Evolutionary conservation across 1,284 basidiomycete genomes (phyloP).

Genomic region (Peniophora sp.): DNA sequence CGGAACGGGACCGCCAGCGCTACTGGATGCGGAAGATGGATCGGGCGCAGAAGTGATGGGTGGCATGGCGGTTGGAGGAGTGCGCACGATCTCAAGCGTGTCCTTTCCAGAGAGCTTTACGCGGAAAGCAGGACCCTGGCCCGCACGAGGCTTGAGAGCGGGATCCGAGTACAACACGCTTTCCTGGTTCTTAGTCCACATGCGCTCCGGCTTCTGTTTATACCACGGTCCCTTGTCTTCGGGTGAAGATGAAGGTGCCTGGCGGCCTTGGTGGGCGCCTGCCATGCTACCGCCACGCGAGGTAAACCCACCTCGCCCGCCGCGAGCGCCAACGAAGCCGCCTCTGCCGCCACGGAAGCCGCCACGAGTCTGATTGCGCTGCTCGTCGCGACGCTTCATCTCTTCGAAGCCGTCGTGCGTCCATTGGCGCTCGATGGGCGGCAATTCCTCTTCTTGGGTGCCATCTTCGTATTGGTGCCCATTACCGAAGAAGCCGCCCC

Average conservation of each 20-base stretch:
- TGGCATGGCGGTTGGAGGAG: constrained; percentile 9
- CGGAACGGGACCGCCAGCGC: constrained; percentile 32
- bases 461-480: constrained; percentile 7
- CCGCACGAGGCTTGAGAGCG: constrained; percentile 45
- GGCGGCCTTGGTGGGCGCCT: constrained; percentile 16
- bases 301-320: constrained; percentile 36
- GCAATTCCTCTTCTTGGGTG: constrained; percentile 24
- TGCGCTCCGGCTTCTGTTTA: constrained; percentile 64
- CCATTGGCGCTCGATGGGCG: constrained; percentile 64
- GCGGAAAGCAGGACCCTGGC: constrained; percentile 44
- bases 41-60: constrained; percentile 3
- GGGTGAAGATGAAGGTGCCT: constrained; percentile 25
- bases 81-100: constrained; percentile 22
- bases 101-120: constrained; percentile 50
- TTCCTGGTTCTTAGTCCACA: constrained; percentile 76
- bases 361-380: constrained; percentile 26
- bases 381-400: constrained; percentile 66
- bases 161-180: constrained; percentile 59
- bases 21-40: constrained; percentile 14
- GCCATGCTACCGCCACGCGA: constrained; percentile 19
- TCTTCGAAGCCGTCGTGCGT: constrained; percentile 81
- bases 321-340: constrained; percentile 22
- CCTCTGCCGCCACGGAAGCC: constrained; percentile 29
- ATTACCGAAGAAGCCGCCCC: constrained; percentile 30
- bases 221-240: constrained; percentile 44